Evolutionary conservation across 129 eudicot species (phyloP), one percentile per base, ranked within the genome.

Genomic region (Chrysanthemum seticuspe): DNA sequence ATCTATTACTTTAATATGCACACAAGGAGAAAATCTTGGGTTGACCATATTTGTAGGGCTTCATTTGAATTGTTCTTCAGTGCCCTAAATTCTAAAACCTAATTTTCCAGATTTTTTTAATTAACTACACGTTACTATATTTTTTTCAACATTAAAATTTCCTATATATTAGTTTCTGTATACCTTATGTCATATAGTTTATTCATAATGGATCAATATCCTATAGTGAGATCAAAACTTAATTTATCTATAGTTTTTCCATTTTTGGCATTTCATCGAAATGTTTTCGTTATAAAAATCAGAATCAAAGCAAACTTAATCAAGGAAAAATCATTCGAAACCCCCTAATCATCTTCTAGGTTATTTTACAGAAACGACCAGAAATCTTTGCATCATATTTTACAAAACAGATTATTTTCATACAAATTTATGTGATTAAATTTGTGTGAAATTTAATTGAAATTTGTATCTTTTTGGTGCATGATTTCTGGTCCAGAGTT

Each of bases 401-500:
- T 64, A 45, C 36, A 70, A 40, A 16, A 62, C 73, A 75, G 31
- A 75, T 69, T 74, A 70, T 48, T 31, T 49, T 50, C 56, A 54
- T 27, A 75, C 70, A 54, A 49, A 53, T 74, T 74, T 63, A 49
- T 54, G 62, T 47, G 57, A 64, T 80, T 57, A 51, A 29, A 64
- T 76, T 80, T 80, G 55, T 78, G 53, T 74, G 73, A 74, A 68
- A 83, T 19, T 86, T 50, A 77, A 45, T 77, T 18, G 19, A 70
- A 45, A 45, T 75, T 80, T 72, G 69, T 78, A 75, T 66, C 62
- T 60, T 68, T 76, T 19, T 62, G 77, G 64, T 87, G 88, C 81
- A 84, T 53, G 86, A 83, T 84, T 85, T 86, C 90, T 86, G 92
- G 90, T 88, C 62, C 84, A 67, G 87, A 81, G 84, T 73, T 80